Evolutionary conservation across 2,329 filamentous ascomycete genomes (phyloP), one percentile per base, ranked within the genome.

Genomic region (Rugonectria rugulosa): DNA sequence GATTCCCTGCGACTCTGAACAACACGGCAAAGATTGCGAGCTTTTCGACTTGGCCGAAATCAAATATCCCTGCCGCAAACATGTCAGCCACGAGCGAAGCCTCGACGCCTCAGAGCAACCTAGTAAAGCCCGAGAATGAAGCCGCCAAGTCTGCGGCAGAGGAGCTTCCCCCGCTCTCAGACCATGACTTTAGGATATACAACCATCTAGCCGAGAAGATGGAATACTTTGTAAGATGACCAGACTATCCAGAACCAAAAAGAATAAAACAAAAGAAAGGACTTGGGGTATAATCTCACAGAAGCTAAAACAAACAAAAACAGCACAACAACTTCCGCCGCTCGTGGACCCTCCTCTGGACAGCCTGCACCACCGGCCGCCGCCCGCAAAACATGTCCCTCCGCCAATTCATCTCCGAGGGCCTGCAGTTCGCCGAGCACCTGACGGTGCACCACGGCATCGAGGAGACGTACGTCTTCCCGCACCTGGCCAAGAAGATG

Each of bases 391-490:
- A 81, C 61, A 84, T 92, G 77, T 86, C 87, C 1, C 81, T 91
- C 12, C 81, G 82, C 23, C 81, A 88, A 61, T 91, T 95, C 73
- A 76, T 96, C 63, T 72, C 79, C 63, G 77, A 81, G 21, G 90
- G 88, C 26, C 78, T 91, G n/a, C 77, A 86, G 43, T 92, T 97
- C 71, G 82, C 84, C 62, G 79, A 81, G 14, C 83, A 89, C 54
- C 84, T 97, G n/a, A 82, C 85, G 9, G 75, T 84, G 53, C 92
- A 97, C 75, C 93, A 97, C 77, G 78, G 77, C 53, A 94, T 96
- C 67, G 93, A 97, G 72, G 92, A 97, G 73, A 75, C 79, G 24
- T 85, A 92, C 71, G 80, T 97, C 34, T 97, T 96, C 72, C 93
- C 92, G 1, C 69, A 88, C 1, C 82, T 97, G 2, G 91, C 89